Evolutionary conservation across 345 rosid species (phyloP).

Genomic region (Punica granatum): DNA sequence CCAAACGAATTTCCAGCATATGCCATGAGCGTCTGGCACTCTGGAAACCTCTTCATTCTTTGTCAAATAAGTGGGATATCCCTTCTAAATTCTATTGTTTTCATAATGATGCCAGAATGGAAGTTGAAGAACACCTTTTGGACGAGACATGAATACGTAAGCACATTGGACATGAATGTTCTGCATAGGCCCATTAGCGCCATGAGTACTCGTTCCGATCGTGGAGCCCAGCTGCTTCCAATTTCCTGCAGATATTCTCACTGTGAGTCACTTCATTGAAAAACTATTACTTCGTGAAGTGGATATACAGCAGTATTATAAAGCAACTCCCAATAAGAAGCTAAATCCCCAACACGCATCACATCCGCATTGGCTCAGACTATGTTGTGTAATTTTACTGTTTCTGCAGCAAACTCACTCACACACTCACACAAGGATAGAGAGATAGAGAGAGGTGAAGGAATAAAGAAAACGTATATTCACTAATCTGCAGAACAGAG

Average conservation of each 20-base stretch:
- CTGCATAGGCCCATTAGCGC: conserved; percentile 12
- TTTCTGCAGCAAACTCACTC: too few relatives aligned
- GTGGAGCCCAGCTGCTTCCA: conserved; percentile 20
- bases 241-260: conserved; percentile 15
- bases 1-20: background rate
- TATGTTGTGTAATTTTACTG: too few relatives aligned
- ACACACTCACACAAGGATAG: too few relatives aligned
- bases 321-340: background rate
- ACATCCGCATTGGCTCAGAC: background rate
- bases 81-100: background rate
- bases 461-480: too few relatives aligned
- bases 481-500: too few relatives aligned
- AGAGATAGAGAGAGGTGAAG: too few relatives aligned
- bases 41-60: background rate
- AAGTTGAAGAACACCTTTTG: conserved; percentile 4
- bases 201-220: conserved; percentile 19
- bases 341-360: background rate
- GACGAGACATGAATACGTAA: conserved; percentile 5
- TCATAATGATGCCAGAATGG: background rate
- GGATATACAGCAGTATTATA: background rate
- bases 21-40: conserved; percentile 3
- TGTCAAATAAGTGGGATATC: background rate
- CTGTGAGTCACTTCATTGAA: conserved; percentile 6
- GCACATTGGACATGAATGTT: conserved; percentile 1
- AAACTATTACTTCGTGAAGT: background rate